phyloP scores from a whole-genome alignment of 2,329 filamentous ascomycete species.

The Aspergillus caelatus region DNA sequence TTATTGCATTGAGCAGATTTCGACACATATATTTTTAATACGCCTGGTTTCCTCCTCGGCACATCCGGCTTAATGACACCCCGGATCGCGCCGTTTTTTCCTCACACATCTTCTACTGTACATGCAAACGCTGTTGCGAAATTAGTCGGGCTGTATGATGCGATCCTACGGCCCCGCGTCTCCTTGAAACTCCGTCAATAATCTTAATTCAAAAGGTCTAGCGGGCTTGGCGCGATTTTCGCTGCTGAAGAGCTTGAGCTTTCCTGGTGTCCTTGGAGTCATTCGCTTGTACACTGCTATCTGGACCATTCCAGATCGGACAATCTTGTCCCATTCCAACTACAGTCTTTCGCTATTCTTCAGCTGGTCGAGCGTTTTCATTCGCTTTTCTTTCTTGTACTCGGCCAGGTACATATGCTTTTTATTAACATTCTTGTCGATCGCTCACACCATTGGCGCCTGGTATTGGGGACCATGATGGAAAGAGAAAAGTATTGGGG shows the following conservation, averaged over 20 bases:
- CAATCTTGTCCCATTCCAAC: slow-evolving; percentile 33
- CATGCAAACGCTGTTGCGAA: slow-evolving; percentile 36
- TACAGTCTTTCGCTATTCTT: slow-evolving; percentile 38
- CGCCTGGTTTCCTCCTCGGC: slow-evolving; percentile 25
- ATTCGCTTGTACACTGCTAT: slow-evolving; percentile 41
- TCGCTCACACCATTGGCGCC: slow-evolving; percentile 43
- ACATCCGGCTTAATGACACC: slow-evolving; percentile 18
- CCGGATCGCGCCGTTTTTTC: slow-evolving; percentile 12
- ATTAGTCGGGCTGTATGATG: slow-evolving; percentile 19
- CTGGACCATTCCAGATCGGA: slow-evolving; percentile 19
- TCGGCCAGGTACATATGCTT: slow-evolving; percentile 36
- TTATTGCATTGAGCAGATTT: slow-evolving; percentile 43
- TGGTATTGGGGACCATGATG: slow-evolving; percentile 31
- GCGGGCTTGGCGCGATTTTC: not conserved
- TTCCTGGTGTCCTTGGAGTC: slow-evolving; percentile 32
- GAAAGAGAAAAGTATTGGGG: slow-evolving; percentile 30
- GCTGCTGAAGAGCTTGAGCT: slow-evolving; percentile 1
- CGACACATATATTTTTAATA: slow-evolving; percentile 44
- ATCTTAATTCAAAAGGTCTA: slow-evolving; percentile 42
- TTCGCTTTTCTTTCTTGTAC: slow-evolving; percentile 30
- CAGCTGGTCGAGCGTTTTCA: slow-evolving; percentile 32
- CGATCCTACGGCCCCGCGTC: slow-evolving; percentile 14
- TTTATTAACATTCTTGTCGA: slow-evolving; percentile 40
- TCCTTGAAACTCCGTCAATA: slow-evolving; percentile 37
- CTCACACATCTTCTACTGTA: slow-evolving; percentile 33